Evolutionary conservation across 108 stramenopile species (phyloP).

Genomic region (Schizochytrium sp.): DNA sequence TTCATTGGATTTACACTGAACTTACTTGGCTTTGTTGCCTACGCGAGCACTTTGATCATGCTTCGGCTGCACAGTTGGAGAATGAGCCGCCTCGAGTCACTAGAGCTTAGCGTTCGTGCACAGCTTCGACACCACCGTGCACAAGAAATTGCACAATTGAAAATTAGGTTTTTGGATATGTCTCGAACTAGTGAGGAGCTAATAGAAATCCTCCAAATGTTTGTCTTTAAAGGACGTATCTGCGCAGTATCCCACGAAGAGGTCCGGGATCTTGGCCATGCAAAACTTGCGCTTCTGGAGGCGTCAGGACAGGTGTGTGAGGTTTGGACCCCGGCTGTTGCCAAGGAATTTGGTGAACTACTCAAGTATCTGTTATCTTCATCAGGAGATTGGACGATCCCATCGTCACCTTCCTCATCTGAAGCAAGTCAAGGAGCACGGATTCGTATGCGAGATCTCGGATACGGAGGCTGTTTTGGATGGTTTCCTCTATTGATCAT

Average conservation of each 20-base stretch:
- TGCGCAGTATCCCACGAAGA: conserved; percentile 36
- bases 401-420: background rate
- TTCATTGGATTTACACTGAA: background rate
- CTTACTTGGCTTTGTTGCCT: background rate
- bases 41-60: background rate
- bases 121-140: background rate
- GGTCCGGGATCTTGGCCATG: conserved; percentile 30
- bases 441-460: background rate
- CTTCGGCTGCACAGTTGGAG: conserved; percentile 31
- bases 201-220: background rate
- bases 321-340: conserved; percentile 25
- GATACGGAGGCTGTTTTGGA: background rate
- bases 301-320: background rate
- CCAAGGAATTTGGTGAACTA: conserved; percentile 35
- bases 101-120: conserved; percentile 52
- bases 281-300: conserved; percentile 46
- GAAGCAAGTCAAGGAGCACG: background rate
- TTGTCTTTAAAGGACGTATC: conserved; percentile 27
- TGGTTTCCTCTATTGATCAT: background rate
- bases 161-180: conserved; percentile 2
- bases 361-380: background rate
- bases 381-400: background rate
- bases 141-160: conserved; percentile 8
- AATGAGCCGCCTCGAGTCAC: background rate
- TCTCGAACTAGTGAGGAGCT: background rate